Conservation (phyloP, 2,329 filamentous ascomycete genomes). For the Microcyclospora pomicola region DNA sequence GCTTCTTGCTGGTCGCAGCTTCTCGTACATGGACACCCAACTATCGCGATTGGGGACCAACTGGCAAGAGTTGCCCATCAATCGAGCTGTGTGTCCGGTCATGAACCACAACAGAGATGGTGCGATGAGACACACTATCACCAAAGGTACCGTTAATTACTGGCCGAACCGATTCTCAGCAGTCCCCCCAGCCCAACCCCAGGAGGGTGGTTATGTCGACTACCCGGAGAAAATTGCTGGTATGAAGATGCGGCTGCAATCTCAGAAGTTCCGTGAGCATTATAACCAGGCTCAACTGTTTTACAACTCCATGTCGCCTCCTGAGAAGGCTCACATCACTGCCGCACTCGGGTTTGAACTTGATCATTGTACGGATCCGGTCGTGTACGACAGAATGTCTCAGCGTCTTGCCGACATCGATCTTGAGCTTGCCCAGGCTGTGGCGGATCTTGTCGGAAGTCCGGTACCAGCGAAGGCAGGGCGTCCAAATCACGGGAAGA, state of each 20-base stretch:
- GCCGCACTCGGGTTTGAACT: conserved; percentile 55
- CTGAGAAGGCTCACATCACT: conserved; percentile 51
- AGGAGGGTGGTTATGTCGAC: conserved; percentile 56
- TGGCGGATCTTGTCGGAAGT: conserved; percentile 57
- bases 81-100: conserved; percentile 36
- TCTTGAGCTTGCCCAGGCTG: conserved; percentile 50
- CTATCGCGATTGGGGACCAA: conserved; percentile 57
- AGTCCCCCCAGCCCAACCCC: conserved; percentile 45
- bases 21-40: conserved; percentile 54
- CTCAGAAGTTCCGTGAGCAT: conserved; percentile 65
- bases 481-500: conserved; percentile 51
- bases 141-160: conserved; percentile 61
- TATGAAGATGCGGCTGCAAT: conserved; percentile 55
- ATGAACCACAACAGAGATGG: conserved; percentile 22
- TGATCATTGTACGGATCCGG: conserved; percentile 66
- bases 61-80: conserved; percentile 66
- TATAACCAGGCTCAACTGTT: conserved; percentile 68
- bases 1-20: conserved; percentile 59
- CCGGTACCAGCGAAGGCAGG: conserved; percentile 40
- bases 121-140: conserved; percentile 57
- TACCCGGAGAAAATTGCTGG: conserved; percentile 52
- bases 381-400: conserved; percentile 60
- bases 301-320: conserved; percentile 58
- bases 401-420: conserved; percentile 60
- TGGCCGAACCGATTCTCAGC: conserved; percentile 60